phyloP scores from a whole-genome alignment of 441 rosid species.

The Hypseocharis bilobata region DNA sequence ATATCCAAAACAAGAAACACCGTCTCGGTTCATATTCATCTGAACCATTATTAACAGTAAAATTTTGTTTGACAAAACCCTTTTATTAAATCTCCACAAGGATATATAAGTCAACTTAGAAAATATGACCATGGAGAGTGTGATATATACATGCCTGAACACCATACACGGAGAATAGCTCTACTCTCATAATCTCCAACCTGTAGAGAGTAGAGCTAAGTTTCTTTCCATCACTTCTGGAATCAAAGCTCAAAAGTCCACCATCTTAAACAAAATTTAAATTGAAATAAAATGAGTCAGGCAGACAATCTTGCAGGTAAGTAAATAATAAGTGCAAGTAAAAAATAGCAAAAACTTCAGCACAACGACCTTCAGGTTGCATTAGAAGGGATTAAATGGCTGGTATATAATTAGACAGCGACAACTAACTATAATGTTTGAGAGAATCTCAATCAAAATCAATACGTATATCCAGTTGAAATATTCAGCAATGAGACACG shows the following conservation, averaged over 20 bases:
- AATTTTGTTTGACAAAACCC: not conserved
- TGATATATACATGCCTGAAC: slow-evolving; percentile 44
- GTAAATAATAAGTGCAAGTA: not conserved
- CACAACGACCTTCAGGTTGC: not conserved
- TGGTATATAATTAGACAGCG: not conserved
- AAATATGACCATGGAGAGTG: slow-evolving; percentile 15
- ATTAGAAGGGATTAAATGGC: not conserved
- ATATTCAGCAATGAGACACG: not conserved
- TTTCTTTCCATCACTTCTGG: slow-evolving; percentile 37
- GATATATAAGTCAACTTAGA: slow-evolving; percentile 3
- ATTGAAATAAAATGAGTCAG: slow-evolving; percentile 12
- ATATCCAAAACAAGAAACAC: no score
- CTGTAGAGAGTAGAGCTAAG: slow-evolving; percentile 49
- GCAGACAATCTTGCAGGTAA: slow-evolving; percentile 7
- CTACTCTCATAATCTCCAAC: slow-evolving; percentile 67
- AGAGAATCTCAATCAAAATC: slow-evolving; percentile 2
- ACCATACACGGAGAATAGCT: slow-evolving; percentile 70
- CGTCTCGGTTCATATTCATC: slow-evolving; percentile 6
- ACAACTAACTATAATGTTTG: not conserved
- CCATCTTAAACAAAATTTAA: slow-evolving; percentile 34
- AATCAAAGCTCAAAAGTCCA: slow-evolving; percentile 35
- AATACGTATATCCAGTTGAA: not conserved
- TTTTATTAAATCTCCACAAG: not conserved
- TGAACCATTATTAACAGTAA: not conserved
- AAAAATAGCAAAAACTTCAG: not conserved